Conservation (phyloP, 2,329 filamentous ascomycete species). For the Calonectria fujianensis region DNA sequence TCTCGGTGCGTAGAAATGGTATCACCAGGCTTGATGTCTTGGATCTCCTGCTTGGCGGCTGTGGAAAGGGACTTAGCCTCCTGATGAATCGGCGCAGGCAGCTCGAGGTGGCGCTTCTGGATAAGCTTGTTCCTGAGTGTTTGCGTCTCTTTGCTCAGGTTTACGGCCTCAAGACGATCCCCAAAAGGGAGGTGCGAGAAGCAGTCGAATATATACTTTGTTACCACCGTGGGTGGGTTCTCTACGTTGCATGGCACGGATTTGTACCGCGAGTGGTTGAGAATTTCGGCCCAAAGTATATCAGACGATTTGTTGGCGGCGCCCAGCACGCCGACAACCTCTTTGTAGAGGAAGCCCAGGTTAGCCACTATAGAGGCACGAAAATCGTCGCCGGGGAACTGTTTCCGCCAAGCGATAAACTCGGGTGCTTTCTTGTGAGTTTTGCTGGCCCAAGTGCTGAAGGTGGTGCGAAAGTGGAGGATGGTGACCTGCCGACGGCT, state of each 20-base stretch:
- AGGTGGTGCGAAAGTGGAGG: slow-evolving; percentile 73
- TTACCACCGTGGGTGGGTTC: slow-evolving; percentile 76
- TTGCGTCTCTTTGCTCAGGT: slow-evolving; percentile 55
- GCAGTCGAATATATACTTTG: slow-evolving; percentile 78
- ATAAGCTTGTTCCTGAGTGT: slow-evolving; percentile 56
- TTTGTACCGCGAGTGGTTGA: slow-evolving; percentile 60
- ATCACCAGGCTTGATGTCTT: slow-evolving; percentile 65
- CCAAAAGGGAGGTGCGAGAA: slow-evolving; percentile 80
- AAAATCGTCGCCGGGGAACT: slow-evolving; percentile 75
- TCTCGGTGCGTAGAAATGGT: slow-evolving; percentile 70
- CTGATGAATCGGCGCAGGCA: slow-evolving; percentile 50
- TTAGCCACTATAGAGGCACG: slow-evolving; percentile 76
- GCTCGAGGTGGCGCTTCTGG: slow-evolving; percentile 54
- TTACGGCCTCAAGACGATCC: slow-evolving; percentile 65
- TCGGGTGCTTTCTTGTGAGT: slow-evolving; percentile 63
- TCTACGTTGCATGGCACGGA: slow-evolving; percentile 40
- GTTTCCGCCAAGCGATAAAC: slow-evolving; percentile 74
- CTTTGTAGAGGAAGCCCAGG: slow-evolving; percentile 78
- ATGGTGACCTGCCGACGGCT: slow-evolving; percentile 66
- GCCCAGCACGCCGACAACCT: slow-evolving; percentile 72
- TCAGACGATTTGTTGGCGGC: slow-evolving; percentile 59
- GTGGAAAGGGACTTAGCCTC: slow-evolving; percentile 49
- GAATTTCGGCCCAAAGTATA: slow-evolving; percentile 73
- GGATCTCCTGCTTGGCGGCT: slow-evolving; percentile 50
- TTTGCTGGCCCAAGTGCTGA: slow-evolving; percentile 73